Evolutionary conservation across 2,329 filamentous ascomycete species (phyloP), one percentile per base, ranked within the genome.

Genomic region (Aspergillus sp.): DNA sequence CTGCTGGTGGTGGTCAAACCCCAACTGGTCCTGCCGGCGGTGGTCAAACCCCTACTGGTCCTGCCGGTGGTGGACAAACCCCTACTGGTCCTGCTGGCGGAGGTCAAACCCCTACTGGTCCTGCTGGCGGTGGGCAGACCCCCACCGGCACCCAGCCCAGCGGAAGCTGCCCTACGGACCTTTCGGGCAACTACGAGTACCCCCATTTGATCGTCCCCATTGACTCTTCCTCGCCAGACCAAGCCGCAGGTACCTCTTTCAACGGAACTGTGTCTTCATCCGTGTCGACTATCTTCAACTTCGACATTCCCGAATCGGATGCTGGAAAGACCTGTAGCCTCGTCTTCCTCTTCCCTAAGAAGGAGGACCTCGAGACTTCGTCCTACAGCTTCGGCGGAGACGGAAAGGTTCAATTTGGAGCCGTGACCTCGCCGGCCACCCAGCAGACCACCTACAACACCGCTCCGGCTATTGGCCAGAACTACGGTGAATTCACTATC

Each of bases 211-310:
- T 89, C 66, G 72, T 89, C 33, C 82, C 85, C 5, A 72, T 89
- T 61, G 79, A 86, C 73, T 81, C 80, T 3, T 72, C 77, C 15
- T 73, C 80, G 15, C 84, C 86, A 0, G 71, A 81, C 68, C 78
- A 73, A 4, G 75, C 82, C 0, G 73, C 74, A 44, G 85, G 86
- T 7, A 84, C 81, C 2, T 79, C 78, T 1, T 82, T 77, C 73
- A 81, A 83, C 61, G 86, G 85, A 53, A 79, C 80, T 11, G 76
- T 88, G 39, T 82, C 81, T 12, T 72, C 77, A 17, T 76, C 72
- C 19, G 71, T 83, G 49, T 83, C 82, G 9, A 82, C 82, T 12
- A 82, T 89, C 67, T 89, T 87, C 81, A 88, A 88, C 77, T 90
- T 90, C 73, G 85, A 88, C 67, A 83, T 90, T 44, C 83, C 83